These are phyloP conservation scores for Adenanthera pavonina DNA, from an alignment of 306 rosid genomes.

Conservation along the genomic window DNA sequence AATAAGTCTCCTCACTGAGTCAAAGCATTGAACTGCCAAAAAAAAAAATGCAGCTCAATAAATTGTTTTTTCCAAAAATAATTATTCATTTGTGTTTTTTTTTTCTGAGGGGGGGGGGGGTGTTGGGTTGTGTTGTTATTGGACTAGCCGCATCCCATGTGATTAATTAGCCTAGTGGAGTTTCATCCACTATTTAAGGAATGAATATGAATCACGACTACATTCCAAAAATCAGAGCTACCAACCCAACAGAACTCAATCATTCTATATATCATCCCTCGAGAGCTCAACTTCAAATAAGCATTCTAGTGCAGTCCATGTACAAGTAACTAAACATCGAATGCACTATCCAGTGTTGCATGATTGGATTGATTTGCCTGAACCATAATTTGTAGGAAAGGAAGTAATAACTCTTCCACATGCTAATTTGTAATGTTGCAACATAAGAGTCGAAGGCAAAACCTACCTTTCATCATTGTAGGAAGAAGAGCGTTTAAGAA, in stretches of 20 bases:
- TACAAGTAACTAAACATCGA: conserved; percentile 16
- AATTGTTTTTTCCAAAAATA: conserved; percentile 1
- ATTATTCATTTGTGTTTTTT: neutral
- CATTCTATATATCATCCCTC: conserved; percentile 21
- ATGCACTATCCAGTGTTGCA: conserved; percentile 1
- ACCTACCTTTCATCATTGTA: conserved; percentile 84
- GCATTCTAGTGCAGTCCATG: neutral
- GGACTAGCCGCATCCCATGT: conserved; percentile 2
- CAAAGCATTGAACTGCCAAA: conserved; percentile 31
- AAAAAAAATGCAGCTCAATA: neutral
- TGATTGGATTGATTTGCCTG: neutral
- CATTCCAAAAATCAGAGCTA: conserved; percentile 4
- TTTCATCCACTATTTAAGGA: conserved; percentile 6
- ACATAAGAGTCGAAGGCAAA: conserved; percentile 32
- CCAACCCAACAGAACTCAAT: conserved; percentile 27
- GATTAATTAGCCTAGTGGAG: conserved; percentile 14
- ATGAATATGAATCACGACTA: neutral
- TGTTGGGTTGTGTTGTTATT: too few species aligned
- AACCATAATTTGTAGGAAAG: conserved; percentile 4
- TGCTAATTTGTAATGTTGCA: conserved; percentile 17
- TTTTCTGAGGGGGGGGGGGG: neutral
- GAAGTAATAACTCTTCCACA: conserved; percentile 15
- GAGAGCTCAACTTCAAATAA: conserved; percentile 13
- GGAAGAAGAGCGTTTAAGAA: conserved; percentile 93
- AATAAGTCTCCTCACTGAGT: conserved; percentile 10